Conservation (phyloP, 2,329 filamentous ascomycete genomes). For the Alternaria sp. region DNA sequence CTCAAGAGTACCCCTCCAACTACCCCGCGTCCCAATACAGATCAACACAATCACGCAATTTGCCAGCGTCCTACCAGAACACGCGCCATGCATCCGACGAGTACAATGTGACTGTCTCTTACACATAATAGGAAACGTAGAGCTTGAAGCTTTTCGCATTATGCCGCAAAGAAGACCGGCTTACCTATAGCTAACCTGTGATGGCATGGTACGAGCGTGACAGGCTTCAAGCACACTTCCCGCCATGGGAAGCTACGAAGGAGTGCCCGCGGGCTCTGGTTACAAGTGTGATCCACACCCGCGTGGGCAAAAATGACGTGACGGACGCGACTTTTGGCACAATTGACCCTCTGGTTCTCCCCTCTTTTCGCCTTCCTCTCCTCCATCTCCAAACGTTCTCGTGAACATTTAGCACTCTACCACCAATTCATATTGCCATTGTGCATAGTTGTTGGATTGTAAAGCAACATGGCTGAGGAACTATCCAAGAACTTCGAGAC, state of each 20-base stretch:
- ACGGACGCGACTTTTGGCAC: background rate
- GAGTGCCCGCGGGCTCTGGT: background rate
- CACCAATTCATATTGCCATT: background rate
- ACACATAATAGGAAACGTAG: background rate
- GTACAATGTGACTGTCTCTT: background rate
- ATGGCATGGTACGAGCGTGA: background rate
- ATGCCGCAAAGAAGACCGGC: background rate
- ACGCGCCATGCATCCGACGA: background rate
- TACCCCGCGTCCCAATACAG: background rate
- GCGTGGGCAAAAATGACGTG: slow-evolving; percentile 8
- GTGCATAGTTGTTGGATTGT: background rate
- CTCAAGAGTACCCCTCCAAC: background rate
- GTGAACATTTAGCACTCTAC: background rate
- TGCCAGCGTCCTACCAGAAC: background rate
- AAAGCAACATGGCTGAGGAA: slow-evolving; percentile 46
- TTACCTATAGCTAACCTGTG: background rate
- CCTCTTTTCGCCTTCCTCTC: background rate
- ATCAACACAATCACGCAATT: slow-evolving; percentile 1
- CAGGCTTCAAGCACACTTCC: background rate
- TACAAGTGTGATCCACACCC: background rate
- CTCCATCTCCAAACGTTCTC: background rate
- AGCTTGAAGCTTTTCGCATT: background rate
- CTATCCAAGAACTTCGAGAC: slow-evolving; percentile 56
- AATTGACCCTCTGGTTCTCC: background rate
- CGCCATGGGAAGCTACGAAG: background rate